phyloP scores from a whole-genome alignment of 1,284 basidiomycete genomes.

The Sporisorium reilianum region DNA sequence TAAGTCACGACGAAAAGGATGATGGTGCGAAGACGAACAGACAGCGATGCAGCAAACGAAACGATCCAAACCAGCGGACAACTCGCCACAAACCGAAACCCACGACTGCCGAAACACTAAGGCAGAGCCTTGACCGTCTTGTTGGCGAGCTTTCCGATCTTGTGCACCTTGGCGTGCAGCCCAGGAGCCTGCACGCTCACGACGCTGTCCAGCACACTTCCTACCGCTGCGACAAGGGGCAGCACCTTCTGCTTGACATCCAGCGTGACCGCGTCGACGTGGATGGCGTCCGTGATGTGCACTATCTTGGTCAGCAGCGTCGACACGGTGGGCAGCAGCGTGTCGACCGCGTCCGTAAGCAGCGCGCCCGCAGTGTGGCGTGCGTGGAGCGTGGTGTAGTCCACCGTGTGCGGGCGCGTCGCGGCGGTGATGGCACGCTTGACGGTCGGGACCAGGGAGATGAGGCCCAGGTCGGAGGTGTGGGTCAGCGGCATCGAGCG shows the following conservation, averaged over 20 bases:
- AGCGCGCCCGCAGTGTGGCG: conserved; percentile 1
- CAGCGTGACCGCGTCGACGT: conserved; percentile 2
- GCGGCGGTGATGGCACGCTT: conserved; percentile 12
- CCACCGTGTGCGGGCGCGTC: background rate
- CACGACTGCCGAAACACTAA: conserved; percentile 3
- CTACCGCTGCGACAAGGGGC: conserved; percentile 13
- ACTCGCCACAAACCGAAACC: background rate
- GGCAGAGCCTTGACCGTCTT: conserved; percentile 15
- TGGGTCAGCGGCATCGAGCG: too few relatives aligned
- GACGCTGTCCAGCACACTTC: background rate
- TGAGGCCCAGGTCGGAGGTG: conserved; percentile 9
- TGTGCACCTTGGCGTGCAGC: conserved; percentile 3
- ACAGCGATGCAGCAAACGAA: background rate
- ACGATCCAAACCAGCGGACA: background rate
- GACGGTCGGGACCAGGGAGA: conserved; percentile 7
- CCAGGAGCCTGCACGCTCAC: conserved; percentile 6
- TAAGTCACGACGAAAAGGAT: background rate
- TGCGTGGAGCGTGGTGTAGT: conserved; percentile 2
- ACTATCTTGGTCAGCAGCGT: conserved; percentile 15
- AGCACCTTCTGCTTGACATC: conserved; percentile 12
- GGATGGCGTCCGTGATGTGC: conserved; percentile 16
- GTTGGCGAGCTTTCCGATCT: conserved; percentile 5
- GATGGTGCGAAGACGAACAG: background rate
- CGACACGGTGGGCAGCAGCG: conserved; percentile 4
- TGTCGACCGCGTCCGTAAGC: conserved; percentile 21